These are phyloP conservation scores for Tephrocybe sp. DNA, from an alignment of 768 basidiomycete species.

Conservation along the genomic window DNA sequence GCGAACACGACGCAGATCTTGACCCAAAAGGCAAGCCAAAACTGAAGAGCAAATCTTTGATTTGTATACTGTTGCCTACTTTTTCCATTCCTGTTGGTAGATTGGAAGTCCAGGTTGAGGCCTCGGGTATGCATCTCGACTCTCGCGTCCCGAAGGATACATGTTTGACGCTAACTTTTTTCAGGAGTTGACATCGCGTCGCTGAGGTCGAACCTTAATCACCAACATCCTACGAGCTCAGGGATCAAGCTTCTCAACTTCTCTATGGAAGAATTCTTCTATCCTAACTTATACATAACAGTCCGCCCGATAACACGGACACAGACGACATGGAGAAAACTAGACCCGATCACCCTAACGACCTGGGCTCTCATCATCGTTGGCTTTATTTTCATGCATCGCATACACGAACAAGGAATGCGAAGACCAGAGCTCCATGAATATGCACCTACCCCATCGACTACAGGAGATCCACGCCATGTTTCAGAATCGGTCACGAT, in stretches of 20 bases:
- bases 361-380: slow-evolving; percentile 31
- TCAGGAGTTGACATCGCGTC: slow-evolving; percentile 42
- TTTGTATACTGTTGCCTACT: slow-evolving; percentile 63
- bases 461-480: not conserved
- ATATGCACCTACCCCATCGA: not conserved
- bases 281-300: slow-evolving; percentile 48
- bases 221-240: slow-evolving; percentile 40
- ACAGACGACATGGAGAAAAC: slow-evolving; percentile 16
- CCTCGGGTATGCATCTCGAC: slow-evolving; percentile 41
- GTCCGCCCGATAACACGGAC: slow-evolving; percentile 21
- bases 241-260: slow-evolving; percentile 54
- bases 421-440: not conserved
- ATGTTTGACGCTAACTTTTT: slow-evolving; percentile 2
- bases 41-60: slow-evolving; percentile 22
- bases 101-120: slow-evolving; percentile 60
- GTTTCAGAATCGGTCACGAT: not conserved
- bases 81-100: slow-evolving; percentile 68
- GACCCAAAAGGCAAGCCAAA: slow-evolving; percentile 35
- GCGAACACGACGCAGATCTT: slow-evolving; percentile 22
- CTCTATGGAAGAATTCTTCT: slow-evolving; percentile 55
- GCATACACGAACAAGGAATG: slow-evolving; percentile 26
- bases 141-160: not conserved
- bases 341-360: slow-evolving; percentile 20
- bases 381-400: slow-evolving; percentile 23
- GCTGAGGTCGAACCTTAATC: slow-evolving; percentile 54